A percentile compares a stretch with the other conserved stretches of the same genome.
Conservation (phyloP, 768 basidiomycete species). For the Boletus vermiculosoides region DNA sequence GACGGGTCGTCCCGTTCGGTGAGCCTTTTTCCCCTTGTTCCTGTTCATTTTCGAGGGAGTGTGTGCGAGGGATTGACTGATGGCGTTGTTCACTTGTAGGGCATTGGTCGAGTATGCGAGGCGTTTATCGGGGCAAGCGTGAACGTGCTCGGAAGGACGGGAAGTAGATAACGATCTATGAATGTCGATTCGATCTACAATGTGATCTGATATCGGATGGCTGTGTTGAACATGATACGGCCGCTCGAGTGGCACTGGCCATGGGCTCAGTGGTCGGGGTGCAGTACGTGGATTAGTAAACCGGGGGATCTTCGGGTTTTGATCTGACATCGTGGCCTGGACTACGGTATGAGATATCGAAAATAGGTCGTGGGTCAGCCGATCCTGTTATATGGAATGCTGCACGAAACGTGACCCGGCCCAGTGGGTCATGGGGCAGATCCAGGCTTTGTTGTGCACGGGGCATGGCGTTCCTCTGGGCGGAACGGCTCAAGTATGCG, state of each 20-base stretch:
- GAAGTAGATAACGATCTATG: constrained; percentile 2
- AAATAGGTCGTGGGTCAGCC: too few species aligned
- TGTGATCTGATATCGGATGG: neutral
- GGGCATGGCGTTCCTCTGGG: too few species aligned
- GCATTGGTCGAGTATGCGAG: constrained; percentile 35
- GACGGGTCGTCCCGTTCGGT: constrained; percentile 81
- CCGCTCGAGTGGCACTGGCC: neutral
- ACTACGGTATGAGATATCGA: neutral
- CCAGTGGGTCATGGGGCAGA: too few species aligned
- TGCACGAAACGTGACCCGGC: too few species aligned
- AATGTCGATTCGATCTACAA: neutral
- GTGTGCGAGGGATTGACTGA: neutral
- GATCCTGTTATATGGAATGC: too few species aligned
- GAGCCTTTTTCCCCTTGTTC: constrained; percentile 26
- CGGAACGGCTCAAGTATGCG: neutral
- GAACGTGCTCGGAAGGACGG: neutral
- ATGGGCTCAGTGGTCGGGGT: neutral
- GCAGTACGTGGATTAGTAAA: neutral
- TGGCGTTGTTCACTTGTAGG: constrained; percentile 10
- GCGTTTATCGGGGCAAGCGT: constrained; percentile 24
- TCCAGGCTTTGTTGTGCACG: too few species aligned
- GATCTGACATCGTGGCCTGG: neutral
- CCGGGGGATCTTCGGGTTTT: neutral
- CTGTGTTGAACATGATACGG: neutral
- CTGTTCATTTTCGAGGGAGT: neutral